Evolutionary conservation across 768 basidiomycete genomes (phyloP).

Genomic region (Postia placenta): DNA sequence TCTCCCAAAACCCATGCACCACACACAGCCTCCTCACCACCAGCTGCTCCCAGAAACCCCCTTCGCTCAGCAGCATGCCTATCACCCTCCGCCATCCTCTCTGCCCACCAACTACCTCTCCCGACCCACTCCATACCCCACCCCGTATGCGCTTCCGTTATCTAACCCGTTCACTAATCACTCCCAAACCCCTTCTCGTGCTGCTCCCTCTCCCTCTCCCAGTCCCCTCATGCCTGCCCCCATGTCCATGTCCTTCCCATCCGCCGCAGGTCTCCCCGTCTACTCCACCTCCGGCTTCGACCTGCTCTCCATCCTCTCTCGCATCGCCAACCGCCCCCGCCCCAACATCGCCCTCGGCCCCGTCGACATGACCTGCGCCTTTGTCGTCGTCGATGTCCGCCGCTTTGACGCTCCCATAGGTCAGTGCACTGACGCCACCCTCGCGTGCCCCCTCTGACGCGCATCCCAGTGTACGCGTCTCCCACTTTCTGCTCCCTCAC

Average conservation of each 20-base stretch:
- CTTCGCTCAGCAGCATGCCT: background rate
- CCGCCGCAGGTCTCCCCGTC: slow-evolving; percentile 42
- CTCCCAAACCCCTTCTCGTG: background rate
- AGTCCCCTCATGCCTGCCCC: slow-evolving; percentile 3
- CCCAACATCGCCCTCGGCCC: slow-evolving; percentile 80
- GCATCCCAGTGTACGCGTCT: slow-evolving; percentile 67
- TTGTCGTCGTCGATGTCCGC: slow-evolving; percentile 82
- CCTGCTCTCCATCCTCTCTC: slow-evolving; percentile 71
- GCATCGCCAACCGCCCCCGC: slow-evolving; percentile 68
- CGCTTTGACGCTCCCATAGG: slow-evolving; percentile 74
- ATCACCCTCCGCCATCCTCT: background rate
- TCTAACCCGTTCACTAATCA: slow-evolving; percentile 1
- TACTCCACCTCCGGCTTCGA: slow-evolving; percentile 94
- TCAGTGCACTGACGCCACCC: too few relatives aligned
- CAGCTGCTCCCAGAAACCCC: background rate
- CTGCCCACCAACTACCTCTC: background rate
- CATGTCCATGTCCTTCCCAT: slow-evolving; percentile 16
- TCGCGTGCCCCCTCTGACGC: too few relatives aligned
- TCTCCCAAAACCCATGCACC: background rate
- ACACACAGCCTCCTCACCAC: background rate
- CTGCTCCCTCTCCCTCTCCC: background rate
- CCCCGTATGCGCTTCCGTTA: background rate
- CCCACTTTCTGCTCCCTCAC: slow-evolving; percentile 77
- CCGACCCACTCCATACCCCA: background rate
- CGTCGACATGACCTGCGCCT: slow-evolving; percentile 89